Evolutionary conservation across 202 grass and related monocot species (phyloP).

Genomic region (Digitaria exilis): DNA sequence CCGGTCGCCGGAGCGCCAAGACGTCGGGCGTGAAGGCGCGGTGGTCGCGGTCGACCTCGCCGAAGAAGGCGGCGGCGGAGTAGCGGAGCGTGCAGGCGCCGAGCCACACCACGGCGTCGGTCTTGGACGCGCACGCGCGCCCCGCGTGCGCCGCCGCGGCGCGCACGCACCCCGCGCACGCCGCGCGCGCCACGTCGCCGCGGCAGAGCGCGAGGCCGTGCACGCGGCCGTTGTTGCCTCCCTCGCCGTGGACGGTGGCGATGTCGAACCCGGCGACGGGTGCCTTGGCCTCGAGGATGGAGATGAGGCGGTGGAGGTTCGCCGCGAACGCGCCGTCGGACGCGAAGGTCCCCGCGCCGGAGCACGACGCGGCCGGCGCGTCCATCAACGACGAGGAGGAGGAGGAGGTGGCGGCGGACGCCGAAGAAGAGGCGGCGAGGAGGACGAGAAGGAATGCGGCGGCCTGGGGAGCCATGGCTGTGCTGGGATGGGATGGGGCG

Average conservation of each 20-base stretch:
- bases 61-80: constrained; percentile 60
- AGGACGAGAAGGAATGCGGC: constrained; percentile 20
- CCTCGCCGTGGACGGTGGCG: constrained; percentile 42
- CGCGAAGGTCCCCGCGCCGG: constrained; percentile 30
- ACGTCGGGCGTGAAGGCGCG: background rate
- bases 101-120: constrained; percentile 73
- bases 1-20: background rate
- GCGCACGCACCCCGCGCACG: constrained; percentile 59
- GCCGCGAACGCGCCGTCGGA: constrained; percentile 35
- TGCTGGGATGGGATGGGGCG: no score
- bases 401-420: background rate
- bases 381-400: background rate
- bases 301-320: constrained; percentile 50
- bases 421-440: background rate
- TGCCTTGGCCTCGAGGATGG: constrained; percentile 58
- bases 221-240: no score
- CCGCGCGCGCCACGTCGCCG: constrained; percentile 51
- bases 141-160: constrained; percentile 33
- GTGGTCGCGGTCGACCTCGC: constrained; percentile 55
- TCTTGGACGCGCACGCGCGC: constrained; percentile 43
- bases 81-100: constrained; percentile 82
- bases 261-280: constrained; percentile 67
- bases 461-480: constrained; percentile 20
- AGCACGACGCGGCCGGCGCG: constrained; percentile 44
- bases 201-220: constrained; percentile 78